Evolutionary conservation across 2,329 filamentous ascomycete species (phyloP).

Genomic region (Trichoderma simmonsii): DNA sequence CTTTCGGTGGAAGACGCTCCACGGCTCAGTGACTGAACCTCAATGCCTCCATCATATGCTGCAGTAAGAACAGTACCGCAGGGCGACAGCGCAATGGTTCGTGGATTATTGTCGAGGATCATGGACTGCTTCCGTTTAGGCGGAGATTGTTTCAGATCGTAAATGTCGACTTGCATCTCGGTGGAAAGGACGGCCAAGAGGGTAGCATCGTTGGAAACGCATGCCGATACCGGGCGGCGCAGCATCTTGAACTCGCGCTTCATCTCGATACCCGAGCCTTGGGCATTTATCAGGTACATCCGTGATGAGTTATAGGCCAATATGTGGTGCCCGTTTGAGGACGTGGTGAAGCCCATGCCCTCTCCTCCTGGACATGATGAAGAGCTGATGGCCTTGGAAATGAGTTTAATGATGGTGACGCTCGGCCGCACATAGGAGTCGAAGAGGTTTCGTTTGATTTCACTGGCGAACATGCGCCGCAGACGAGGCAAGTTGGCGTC

Average conservation of each 20-base stretch:
- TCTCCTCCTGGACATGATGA: slow-evolving; percentile 80
- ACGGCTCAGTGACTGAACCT: slow-evolving; percentile 72
- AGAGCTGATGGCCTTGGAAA: slow-evolving; percentile 80
- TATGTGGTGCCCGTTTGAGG: slow-evolving; percentile 69
- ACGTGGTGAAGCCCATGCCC: slow-evolving; percentile 80
- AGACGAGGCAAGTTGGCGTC: slow-evolving; percentile 56
- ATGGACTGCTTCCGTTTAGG: slow-evolving; percentile 72
- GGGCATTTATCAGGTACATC: slow-evolving; percentile 73
- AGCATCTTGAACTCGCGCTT: slow-evolving; percentile 76
- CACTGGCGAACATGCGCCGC: slow-evolving; percentile 63
- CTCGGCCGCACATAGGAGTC: slow-evolving; percentile 69
- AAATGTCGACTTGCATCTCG: slow-evolving; percentile 83
- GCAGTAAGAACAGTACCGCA: slow-evolving; percentile 79
- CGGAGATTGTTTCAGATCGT: slow-evolving; percentile 62
- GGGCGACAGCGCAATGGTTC: slow-evolving; percentile 75
- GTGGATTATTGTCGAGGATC: slow-evolving; percentile 72
- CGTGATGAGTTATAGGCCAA: slow-evolving; percentile 83
- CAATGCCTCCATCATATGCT: slow-evolving; percentile 84
- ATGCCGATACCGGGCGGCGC: slow-evolving; percentile 70
- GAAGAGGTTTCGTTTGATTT: slow-evolving; percentile 75
- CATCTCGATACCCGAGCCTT: slow-evolving; percentile 57
- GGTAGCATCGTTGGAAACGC: slow-evolving; percentile 74
- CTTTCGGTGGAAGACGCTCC: slow-evolving; percentile 63
- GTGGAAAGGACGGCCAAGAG: slow-evolving; percentile 76
- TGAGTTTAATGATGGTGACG: slow-evolving; percentile 71